Evolutionary conservation across 1,139 yeast species (phyloP), one percentile per base, ranked within the genome.

Genomic region (Diutina neorugosa): DNA sequence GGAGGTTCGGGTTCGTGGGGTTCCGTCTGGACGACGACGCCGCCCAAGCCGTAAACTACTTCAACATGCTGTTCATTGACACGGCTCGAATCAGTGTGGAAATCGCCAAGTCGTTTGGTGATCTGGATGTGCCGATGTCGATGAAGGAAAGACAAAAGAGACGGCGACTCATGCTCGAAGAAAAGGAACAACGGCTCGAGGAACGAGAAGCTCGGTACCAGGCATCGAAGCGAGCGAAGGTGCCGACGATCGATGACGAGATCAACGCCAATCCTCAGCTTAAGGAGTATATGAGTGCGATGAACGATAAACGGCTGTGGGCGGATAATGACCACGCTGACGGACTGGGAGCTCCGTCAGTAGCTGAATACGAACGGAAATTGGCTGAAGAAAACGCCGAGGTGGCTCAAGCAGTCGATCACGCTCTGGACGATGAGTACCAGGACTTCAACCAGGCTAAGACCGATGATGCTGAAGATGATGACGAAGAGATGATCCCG

Each of bases 1-100:
- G 99, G 67, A 75, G 95, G 59, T 94, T 94, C 73, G 98, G 96
- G 14, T 93, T 93, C 62, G 74, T 94, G 55, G 99, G 99, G 0
- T 93, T 78, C 67, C 84, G 81, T 62, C 74, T 81, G 16, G 74
- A 70, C 25, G 76, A 70, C 5, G 96, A 88, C 63, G 98, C 98
- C 0, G 80, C 76, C 53, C 77, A 74, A 52, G 96, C 97, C 0
- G 93, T 84, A 6, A 74, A 71, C 52, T 89, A 78, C 66, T 93
- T 86, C 67, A 73, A 94, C 68, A 77, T 79, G 16, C 79, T 96
- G 1, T 93, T 83, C 63, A 81, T 93, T 54, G 95, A 89, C 61
- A 90, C 97, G 0, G 77, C 96, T 2, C 80, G 79, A 60, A 77
- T 93, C 37, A 82, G 80, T 51, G 98, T 93, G 7, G 82, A 82